Base-by-base conservation (phyloP, 1,284 basidiomycete species). In the Ustilago vetiveriae region DNA sequence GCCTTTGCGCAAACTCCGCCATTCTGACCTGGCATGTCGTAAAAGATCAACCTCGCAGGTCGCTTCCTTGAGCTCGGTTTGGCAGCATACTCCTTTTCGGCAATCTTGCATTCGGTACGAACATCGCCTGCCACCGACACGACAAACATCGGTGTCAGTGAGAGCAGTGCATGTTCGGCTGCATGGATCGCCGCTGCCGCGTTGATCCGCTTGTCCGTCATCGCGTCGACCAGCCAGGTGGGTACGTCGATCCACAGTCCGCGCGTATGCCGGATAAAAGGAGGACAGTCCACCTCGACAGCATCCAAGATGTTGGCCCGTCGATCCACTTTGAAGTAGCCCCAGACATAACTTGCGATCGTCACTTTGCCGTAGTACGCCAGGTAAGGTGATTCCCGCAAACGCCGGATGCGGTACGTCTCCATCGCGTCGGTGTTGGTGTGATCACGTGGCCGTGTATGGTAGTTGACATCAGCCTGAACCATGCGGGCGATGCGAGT, bases 191-290 rank as follows among this genome's bases (percentile, higher is more conserved):
- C 90, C 56, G 88, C 91, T 0, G 90, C 88, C 0, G 87, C 85
- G 55, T 87, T 88, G 54, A 92, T 86, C 6, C 84, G 84, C 65
- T 89, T 88, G 19, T 81, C 75, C 5, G 84, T 84, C 77, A 95
- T 67, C 35, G 80, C 79, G 16, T 86, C 44, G 88, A 83, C 30
- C 82, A 83, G 47, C 89, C 82, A 41, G 85, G 84, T 11, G 0
- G 92, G 90, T 2, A 94, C 85, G 76, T 95, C 91, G 23, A 95
- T 84, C 93, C 93, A 95, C 67, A 92, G 85, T 2, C 92, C 92
- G 2, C 86, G 88, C 0, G 90, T 88, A 52, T 89, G 86, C 17
- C 88, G 88, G 69, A 90, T 87, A 85, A 90, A 92, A 0, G 91
- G 87, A 0, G 90, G 89, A 16, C 88, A 91, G 40, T 92, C 88